phyloP scores from a whole-genome alignment of 331 rosid genomes.

The Telfairia occidentalis region DNA sequence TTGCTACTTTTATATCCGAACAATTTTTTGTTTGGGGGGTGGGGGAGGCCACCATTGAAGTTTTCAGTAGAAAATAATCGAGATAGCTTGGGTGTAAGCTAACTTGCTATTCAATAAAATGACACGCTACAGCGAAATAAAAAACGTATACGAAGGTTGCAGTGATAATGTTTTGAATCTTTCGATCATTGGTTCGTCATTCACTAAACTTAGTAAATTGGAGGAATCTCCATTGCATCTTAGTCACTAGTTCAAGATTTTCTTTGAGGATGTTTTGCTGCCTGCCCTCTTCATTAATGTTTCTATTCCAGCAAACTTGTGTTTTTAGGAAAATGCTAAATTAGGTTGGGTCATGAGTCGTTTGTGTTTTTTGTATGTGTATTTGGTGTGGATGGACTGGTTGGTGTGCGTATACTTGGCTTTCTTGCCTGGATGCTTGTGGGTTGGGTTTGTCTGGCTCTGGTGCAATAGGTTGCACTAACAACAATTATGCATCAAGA shows the following conservation, averaged over 20 bases:
- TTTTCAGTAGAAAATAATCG: neutral
- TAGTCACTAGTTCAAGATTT: neutral
- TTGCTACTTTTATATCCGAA: neutral
- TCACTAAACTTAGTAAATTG: neutral
- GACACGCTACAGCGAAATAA: neutral
- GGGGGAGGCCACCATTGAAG: neutral
- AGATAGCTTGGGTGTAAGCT: neutral
- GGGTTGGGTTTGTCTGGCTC: constrained; percentile 68
- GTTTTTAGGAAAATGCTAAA: constrained; percentile 37
- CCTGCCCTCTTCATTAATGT: constrained; percentile 15
- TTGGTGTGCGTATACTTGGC: constrained; percentile 71
- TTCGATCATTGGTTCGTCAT: neutral
- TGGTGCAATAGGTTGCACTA: constrained; percentile 99
- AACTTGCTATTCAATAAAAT: neutral
- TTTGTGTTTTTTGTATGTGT: constrained; percentile 81
- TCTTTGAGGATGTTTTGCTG: neutral
- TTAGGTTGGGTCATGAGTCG: constrained; percentile 55
- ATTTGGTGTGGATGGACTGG: constrained; percentile 68
- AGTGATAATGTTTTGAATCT: neutral
- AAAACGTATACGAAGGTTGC: too few relatives aligned
- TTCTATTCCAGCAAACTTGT: constrained; percentile 20
- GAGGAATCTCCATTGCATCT: neutral
- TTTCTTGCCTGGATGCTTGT: constrained; percentile 56
- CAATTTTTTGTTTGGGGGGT: too few relatives aligned
- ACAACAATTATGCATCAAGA: constrained; percentile 99